Conservation (phyloP, 257 asterid genomes). For the Fraxinus anomala region DNA sequence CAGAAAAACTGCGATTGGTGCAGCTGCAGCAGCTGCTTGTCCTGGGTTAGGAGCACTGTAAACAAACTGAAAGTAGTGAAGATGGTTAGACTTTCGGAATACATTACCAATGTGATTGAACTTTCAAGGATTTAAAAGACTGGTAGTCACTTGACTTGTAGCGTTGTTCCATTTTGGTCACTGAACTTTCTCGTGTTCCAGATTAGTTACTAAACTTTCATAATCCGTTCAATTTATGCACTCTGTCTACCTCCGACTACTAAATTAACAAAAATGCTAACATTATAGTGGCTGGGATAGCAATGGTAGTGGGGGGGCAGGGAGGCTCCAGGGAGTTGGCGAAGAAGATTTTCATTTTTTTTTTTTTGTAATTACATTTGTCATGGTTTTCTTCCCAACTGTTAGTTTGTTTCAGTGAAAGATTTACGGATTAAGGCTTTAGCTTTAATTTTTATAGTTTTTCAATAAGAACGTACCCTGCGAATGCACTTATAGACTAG, state of each 20-base stretch:
- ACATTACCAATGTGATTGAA: neutral
- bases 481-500: slow-evolving; percentile 92
- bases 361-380: neutral
- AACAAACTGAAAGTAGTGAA: slow-evolving; percentile 67
- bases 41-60: slow-evolving; percentile 98
- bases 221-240: neutral
- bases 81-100: slow-evolving; percentile 35
- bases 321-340: neutral
- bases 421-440: neutral
- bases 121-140: neutral
- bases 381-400: neutral
- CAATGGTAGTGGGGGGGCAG: neutral
- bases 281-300: neutral
- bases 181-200: neutral
- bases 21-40: slow-evolving; percentile 91
- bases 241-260: neutral
- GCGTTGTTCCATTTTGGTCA: neutral
- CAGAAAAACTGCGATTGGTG: slow-evolving; percentile 80
- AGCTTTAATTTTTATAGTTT: neutral
- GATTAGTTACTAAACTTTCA: neutral
- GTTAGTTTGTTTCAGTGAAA: neutral
- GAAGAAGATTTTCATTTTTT: too few relatives aligned
- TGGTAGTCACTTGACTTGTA: neutral
- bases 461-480: slow-evolving; percentile 50
- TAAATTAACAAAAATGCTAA: neutral